A percentile compares a stretch with the other conserved stretches of the same genome.
These are phyloP conservation scores for Selaginella tamariscina DNA, from an alignment of 75 land plant genomes.

Conservation along the genomic window DNA sequence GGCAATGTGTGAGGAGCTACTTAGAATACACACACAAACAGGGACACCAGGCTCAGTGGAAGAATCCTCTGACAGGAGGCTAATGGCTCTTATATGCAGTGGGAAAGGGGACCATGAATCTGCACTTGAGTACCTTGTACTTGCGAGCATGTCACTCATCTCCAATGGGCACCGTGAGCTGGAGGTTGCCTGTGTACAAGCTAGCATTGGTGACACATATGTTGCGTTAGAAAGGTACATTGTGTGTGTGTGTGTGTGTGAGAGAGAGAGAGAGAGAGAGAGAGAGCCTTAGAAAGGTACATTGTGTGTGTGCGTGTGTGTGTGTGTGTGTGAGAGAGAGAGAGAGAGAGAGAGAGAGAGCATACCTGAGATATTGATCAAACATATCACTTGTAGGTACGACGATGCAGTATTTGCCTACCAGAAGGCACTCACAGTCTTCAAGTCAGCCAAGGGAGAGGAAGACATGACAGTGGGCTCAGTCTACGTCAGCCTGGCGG, in stretches of 20 bases:
- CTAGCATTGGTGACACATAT: slow-evolving; percentile 60
- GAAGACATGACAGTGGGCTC: slow-evolving; percentile 54
- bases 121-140: slow-evolving; percentile 74
- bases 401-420: slow-evolving; percentile 67
- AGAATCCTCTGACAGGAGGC: slow-evolving; percentile 73
- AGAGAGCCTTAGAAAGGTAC: too few species aligned
- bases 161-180: slow-evolving; percentile 39
- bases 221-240: slow-evolving; percentile 44
- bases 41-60: slow-evolving; percentile 60
- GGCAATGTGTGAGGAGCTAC: slow-evolving; percentile 45
- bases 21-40: slow-evolving; percentile 47
- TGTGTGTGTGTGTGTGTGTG: too few species aligned
- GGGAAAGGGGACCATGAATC: slow-evolving; percentile 59
- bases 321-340: too few species aligned
- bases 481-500: slow-evolving; percentile 58
- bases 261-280: too few species aligned
- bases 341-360: too few species aligned
- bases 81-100: slow-evolving; percentile 71
- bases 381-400: too few species aligned
- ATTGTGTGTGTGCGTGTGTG: too few species aligned
- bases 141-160: slow-evolving; percentile 62
- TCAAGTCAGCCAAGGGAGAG: slow-evolving; percentile 58
- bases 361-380: too few species aligned
- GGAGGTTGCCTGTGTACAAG: slow-evolving; percentile 63
- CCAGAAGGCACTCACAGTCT: slow-evolving; percentile 66